phyloP scores from a whole-genome alignment of 2,329 filamentous ascomycete genomes.

The Sporothrix brasiliensis region DNA sequence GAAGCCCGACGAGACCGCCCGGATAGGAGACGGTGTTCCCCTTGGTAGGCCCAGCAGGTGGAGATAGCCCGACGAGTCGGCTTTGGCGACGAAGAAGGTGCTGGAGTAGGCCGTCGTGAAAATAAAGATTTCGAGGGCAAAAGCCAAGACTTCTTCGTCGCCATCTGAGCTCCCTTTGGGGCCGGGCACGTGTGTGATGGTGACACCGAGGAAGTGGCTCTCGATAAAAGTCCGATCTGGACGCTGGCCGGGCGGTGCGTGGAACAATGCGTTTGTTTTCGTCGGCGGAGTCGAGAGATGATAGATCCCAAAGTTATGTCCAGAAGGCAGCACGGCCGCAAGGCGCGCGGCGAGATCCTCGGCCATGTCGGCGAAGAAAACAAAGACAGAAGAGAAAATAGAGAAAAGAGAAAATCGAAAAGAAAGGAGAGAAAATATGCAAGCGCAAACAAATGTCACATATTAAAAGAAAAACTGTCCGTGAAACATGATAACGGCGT shows the following conservation, averaged over 20 bases:
- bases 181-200: constrained; percentile 43
- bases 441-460: neutral
- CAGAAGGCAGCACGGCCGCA: constrained; percentile 57
- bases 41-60: constrained; percentile 65
- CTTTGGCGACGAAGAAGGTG: constrained; percentile 93
- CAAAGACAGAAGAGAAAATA: neutral
- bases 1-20: constrained; percentile 73
- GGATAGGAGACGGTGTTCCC: constrained; percentile 71
- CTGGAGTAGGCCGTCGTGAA: constrained; percentile 80
- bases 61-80: constrained; percentile 91
- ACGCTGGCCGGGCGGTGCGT: constrained; percentile 70
- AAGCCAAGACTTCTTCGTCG: constrained; percentile 61
- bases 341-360: constrained; percentile 47
- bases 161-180: neutral
- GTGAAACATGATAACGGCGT: neutral
- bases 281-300: constrained; percentile 87
- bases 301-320: constrained; percentile 67
- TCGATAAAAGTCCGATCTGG: constrained; percentile 83
- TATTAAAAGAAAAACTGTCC: neutral
- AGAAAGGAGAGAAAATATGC: no score
- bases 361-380: neutral
- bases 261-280: constrained; percentile 73
- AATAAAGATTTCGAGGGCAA: constrained; percentile 84
- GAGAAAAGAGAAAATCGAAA: neutral
- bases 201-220: constrained; percentile 70